Base-by-base conservation (phyloP, 2,329 filamentous ascomycete species). In the Aureobasidium vineae region DNA sequence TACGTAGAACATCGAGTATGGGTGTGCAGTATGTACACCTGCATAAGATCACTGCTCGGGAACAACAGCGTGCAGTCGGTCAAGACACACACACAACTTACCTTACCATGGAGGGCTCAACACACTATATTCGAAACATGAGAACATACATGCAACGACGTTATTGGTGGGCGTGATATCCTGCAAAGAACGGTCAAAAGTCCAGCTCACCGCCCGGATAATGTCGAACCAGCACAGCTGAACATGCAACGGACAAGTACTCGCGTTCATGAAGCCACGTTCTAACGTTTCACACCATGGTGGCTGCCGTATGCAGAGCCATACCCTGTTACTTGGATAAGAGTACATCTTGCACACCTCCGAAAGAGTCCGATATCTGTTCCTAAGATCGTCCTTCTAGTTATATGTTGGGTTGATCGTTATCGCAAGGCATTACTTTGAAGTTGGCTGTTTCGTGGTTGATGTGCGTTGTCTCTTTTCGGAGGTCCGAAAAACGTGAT, bases 391-490 rank as follows among this genome's bases (percentile, higher is more conserved):
- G 16, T 33, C 31, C 31, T 52, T 33, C 15, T n/a, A 16, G n/a
- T 26, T 16, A 16, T 2, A 28, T n/a, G n/a, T 33, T 36, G 33
- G 49, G 26, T 52, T 52, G 8, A 21, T 28, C 26, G 49, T 52
- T 52, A 45, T 59, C 38, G 23, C 23, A 13, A 36, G 38, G 21
- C 23, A 10, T 40, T 40, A 19, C 23, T 28, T 31, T 21, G n/a
- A 59, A 45, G 54, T 59, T 56, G 38, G 54, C 21, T 19, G 54
- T 59, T 59, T 59, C 54, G 54, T 59, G 54, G 54, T 59, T 59
- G 40, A 45, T 16, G 40, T 33, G 54, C 38, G 45, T 28, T 59
- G 45, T 57, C 36, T 26, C 10, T 54, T 54, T 36, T 54, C 31
- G 31, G 28, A n/a, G n/a, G 21, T 21, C 11, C 31, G 21, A 33